Evolutionary conservation across 2,329 filamentous ascomycete species (phyloP), one percentile per base, ranked within the genome.

Genomic region (Didymosphaeria variabile): DNA sequence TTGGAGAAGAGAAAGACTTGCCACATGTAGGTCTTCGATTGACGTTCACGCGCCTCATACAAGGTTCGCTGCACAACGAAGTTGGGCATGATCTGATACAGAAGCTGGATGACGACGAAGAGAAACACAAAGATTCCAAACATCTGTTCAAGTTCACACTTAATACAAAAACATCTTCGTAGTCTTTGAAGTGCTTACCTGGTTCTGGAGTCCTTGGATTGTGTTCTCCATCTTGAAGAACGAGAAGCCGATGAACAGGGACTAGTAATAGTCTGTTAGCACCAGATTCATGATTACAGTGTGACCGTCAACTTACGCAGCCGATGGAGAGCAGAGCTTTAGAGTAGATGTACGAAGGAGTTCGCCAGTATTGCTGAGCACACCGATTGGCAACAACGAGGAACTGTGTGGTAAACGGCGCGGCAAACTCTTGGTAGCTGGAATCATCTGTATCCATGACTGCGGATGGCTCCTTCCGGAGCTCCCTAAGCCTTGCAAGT

Each of bases 291-390:
- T 8, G 13, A 38, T 17, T 6, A 49, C 13, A 32, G 15, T 32
- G 13, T 32, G 13, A n/a, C 29, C 10, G 4, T 32, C n/a, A 5
- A 42, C 52, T 46, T 55, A 55, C 83, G 13, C 84, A 84, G 13
- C 88, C 79, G 26, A 86, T 80, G 73, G 88, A 92, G 19, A 96
- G 88, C 1, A 85, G 81, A 0, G 84, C 75, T 83, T 97, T 97
- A 70, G 91, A 90, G 81, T 94, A 96, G 77, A 97, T 94, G 81
- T 97, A 97, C 4, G 89, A 86, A 0, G 93, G 93, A 0, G 90
- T 94, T 61, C 93, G 90, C 93, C 93, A 97, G 85, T 95, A 96
- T 77, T 97, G 93, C 73, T 94, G 87, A 82, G 95, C 95, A 29
- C 94, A 90, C 70, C 93, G 91, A 66, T 85, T 77, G 19, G 87